Conservation (phyloP, 1,284 basidiomycete genomes). For the Xerocomus minutiporus region DNA sequence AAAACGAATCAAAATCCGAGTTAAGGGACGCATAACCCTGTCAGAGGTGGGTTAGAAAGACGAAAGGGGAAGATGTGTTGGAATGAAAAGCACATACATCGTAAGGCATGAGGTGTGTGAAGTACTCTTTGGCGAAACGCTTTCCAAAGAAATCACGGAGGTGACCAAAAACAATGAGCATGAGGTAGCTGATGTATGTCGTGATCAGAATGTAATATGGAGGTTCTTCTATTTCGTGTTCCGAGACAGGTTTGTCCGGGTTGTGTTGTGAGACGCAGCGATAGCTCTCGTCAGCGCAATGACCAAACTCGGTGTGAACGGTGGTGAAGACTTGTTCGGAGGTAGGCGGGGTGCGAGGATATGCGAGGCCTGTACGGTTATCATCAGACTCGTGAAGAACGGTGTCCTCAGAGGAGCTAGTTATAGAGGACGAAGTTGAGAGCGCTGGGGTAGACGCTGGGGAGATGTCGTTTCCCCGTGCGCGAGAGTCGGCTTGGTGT, state of each 20-base stretch:
- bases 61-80: background rate
- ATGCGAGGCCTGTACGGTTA: slow-evolving; percentile 47
- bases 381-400: slow-evolving; percentile 49
- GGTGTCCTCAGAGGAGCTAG: slow-evolving; percentile 60
- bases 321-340: slow-evolving; percentile 73
- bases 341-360: slow-evolving; percentile 60
- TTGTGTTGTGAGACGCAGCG: slow-evolving; percentile 65
- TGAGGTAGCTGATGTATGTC: slow-evolving; percentile 89
- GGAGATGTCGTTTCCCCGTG: slow-evolving; percentile 37
- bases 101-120: slow-evolving; percentile 77
- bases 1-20: slow-evolving; percentile 99
- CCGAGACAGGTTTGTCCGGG: slow-evolving; percentile 44
- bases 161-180: slow-evolving; percentile 89
- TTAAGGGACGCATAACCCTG: slow-evolving; percentile 96
- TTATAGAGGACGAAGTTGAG: slow-evolving; percentile 66
- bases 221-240: slow-evolving; percentile 69
- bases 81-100: slow-evolving; percentile 54
- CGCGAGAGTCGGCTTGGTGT: slow-evolving; percentile 63
- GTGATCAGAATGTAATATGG: slow-evolving; percentile 88
- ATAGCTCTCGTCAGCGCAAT: slow-evolving; percentile 70
- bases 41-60: slow-evolving; percentile 7
- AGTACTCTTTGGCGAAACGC: slow-evolving; percentile 66
- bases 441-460: slow-evolving; percentile 54
- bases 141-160: slow-evolving; percentile 95
- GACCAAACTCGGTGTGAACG: slow-evolving; percentile 83